Evolutionary conservation across 2,329 filamentous ascomycete species (phyloP).

Genomic region (Emmonsia crescens): DNA sequence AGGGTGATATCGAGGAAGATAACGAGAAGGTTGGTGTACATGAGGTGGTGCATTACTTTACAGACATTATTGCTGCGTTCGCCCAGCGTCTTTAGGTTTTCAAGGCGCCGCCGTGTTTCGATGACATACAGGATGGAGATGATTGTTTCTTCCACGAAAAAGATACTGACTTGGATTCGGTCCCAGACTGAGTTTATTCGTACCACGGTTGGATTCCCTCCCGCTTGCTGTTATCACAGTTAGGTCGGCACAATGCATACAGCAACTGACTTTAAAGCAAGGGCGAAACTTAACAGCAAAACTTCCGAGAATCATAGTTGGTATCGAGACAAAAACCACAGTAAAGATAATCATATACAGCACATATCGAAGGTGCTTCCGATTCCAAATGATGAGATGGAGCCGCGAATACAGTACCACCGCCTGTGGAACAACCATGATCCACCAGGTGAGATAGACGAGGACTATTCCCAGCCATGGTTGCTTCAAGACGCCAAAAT

Average conservation of each 20-base stretch:
- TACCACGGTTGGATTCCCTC: neutral
- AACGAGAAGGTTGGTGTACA: constrained; percentile 30
- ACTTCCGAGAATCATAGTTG: constrained; percentile 9
- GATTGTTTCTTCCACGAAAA: constrained; percentile 15
- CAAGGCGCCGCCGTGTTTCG: constrained; percentile 18
- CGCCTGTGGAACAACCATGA: constrained; percentile 12
- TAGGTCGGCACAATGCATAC: too few relatives aligned
- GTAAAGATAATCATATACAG: constrained; percentile 13
- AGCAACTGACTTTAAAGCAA: too few relatives aligned
- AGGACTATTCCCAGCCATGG: constrained; percentile 3
- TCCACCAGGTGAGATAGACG: constrained; percentile 19
- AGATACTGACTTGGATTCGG: constrained; percentile 14
- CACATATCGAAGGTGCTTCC: constrained; percentile 10
- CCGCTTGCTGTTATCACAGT: neutral
- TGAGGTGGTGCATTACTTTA: neutral
- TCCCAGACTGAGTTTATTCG: constrained; percentile 11
- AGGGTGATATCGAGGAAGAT: constrained; percentile 33
- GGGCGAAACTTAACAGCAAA: neutral
- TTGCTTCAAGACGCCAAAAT: neutral
- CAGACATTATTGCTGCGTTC: neutral
- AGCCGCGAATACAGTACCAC: constrained; percentile 16
- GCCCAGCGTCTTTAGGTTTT: constrained; percentile 27
- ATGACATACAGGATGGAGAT: constrained; percentile 15
- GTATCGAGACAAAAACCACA: constrained; percentile 12
- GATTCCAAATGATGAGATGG: constrained; percentile 11